Evolutionary conservation across 2,329 filamentous ascomycete genomes (phyloP).

Genomic region (Endocalyx cinctus): DNA sequence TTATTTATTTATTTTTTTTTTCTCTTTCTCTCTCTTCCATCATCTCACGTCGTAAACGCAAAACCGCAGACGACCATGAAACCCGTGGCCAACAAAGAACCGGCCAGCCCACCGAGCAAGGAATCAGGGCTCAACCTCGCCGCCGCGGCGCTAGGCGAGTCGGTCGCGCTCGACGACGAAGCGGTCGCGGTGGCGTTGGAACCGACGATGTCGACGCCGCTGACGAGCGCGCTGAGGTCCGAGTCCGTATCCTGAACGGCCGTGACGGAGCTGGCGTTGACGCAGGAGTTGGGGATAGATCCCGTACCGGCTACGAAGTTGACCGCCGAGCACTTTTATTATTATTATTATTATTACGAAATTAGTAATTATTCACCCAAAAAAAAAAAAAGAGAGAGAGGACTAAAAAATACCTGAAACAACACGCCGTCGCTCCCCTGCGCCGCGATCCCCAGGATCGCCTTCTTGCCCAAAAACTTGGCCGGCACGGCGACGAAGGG

Average conservation of each 20-base stretch:
- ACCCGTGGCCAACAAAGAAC: slow-evolving; percentile 11
- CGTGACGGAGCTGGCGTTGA: too few species aligned
- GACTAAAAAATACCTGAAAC: slow-evolving; percentile 52
- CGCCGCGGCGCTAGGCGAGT: slow-evolving; percentile 12
- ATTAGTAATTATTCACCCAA: slow-evolving; percentile 1
- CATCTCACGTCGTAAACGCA: too few species aligned
- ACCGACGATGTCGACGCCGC: slow-evolving; percentile 6
- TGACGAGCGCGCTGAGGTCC: too few species aligned
- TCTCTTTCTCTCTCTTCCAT: too few species aligned
- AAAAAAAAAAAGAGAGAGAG: too few species aligned
- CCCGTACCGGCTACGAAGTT: slow-evolving; percentile 50
- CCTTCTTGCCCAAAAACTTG: slow-evolving; percentile 50
- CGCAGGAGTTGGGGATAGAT: too few species aligned
- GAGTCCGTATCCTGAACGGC: too few species aligned
- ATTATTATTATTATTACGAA: slow-evolving; percentile 5
- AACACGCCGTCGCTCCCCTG: slow-evolving; percentile 51
- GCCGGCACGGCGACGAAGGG: slow-evolving; percentile 43
- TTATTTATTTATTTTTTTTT: too few species aligned
- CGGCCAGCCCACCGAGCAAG: slow-evolving; percentile 9
- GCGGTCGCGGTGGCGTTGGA: slow-evolving; percentile 3
- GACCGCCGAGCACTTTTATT: slow-evolving; percentile 47
- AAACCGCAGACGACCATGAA: slow-evolving; percentile 16
- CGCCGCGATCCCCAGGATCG: slow-evolving; percentile 48
- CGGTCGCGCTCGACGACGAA: slow-evolving; percentile 14
- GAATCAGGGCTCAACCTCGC: too few species aligned